A percentile compares a stretch with the other conserved stretches of the same genome.
Conservation (phyloP, 495 filamentous ascomycete genomes). For the Xylaria curta region DNA sequence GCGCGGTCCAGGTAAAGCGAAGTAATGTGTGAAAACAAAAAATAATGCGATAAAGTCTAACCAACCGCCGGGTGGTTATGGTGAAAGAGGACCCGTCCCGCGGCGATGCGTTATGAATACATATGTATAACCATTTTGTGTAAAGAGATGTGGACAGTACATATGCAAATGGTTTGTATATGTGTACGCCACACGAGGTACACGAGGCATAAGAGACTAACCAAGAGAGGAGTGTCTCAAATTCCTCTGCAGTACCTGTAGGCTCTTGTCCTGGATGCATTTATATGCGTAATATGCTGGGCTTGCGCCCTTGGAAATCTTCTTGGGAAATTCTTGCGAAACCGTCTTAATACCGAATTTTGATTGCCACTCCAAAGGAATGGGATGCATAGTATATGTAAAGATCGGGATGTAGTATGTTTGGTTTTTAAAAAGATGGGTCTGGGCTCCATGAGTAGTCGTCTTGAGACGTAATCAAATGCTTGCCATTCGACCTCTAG, state of each 20-base stretch:
- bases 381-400: slow-evolving; percentile 20
- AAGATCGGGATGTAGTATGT: slow-evolving; percentile 6
- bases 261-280: slow-evolving; percentile 33
- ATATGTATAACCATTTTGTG: background rate
- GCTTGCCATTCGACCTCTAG: slow-evolving; percentile 49
- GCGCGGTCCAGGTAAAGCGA: slow-evolving; percentile 24
- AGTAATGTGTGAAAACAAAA: background rate
- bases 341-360: slow-evolving; percentile 22
- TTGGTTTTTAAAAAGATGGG: background rate
- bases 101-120: slow-evolving; percentile 24
- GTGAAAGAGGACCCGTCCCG: slow-evolving; percentile 23
- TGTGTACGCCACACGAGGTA: background rate
- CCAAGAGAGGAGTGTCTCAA: background rate
- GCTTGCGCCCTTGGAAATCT: slow-evolving; percentile 41
- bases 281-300: slow-evolving; percentile 30
- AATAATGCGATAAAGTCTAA: slow-evolving; percentile 30
- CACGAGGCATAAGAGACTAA: background rate
- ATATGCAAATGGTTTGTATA: background rate
- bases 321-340: slow-evolving; percentile 33
- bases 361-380: background rate
- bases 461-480: slow-evolving; percentile 39
- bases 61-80: background rate
- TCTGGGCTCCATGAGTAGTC: background rate
- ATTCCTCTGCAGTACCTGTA: slow-evolving; percentile 18
- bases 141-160: slow-evolving; percentile 8